Evolutionary conservation across 768 basidiomycete genomes (phyloP).

Genomic region (Tulasnella sp.): DNA sequence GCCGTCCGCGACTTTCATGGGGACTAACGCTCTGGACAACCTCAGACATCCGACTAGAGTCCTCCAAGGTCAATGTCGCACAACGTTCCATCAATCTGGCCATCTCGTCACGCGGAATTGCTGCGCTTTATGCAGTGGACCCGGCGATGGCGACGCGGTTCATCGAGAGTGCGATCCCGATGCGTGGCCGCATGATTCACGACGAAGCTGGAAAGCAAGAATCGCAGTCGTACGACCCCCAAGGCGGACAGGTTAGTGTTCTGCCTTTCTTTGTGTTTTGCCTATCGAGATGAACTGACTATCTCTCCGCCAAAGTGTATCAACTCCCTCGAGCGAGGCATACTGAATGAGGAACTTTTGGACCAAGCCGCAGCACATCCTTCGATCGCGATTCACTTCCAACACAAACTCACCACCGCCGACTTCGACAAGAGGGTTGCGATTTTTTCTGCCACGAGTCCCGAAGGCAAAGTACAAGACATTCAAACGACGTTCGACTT

Average conservation of each 20-base stretch:
- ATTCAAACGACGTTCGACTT: slow-evolving; percentile 52
- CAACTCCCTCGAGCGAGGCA: slow-evolving; percentile 82
- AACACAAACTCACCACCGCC: slow-evolving; percentile 63
- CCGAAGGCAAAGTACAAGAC: slow-evolving; percentile 32
- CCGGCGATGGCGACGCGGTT: slow-evolving; percentile 55
- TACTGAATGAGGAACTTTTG: slow-evolving; percentile 79
- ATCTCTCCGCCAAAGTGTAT: slow-evolving; percentile 49
- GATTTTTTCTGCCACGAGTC: slow-evolving; percentile 29
- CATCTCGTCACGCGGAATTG: slow-evolving; percentile 86
- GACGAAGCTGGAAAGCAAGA: slow-evolving; percentile 54
- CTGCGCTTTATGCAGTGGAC: slow-evolving; percentile 75
- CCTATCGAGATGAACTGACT: not conserved
- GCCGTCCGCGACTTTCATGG: not conserved
- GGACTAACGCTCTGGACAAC: not conserved
- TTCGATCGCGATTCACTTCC: slow-evolving; percentile 62
- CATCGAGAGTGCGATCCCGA: slow-evolving; percentile 73
- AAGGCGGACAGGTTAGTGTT: slow-evolving; percentile 59
- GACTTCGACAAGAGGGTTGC: slow-evolving; percentile 62
- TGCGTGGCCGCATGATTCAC: slow-evolving; percentile 96
- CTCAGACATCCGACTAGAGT: slow-evolving; percentile 61
- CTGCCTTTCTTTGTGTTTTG: not conserved
- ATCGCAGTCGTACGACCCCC: slow-evolving; percentile 79
- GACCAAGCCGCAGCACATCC: slow-evolving; percentile 53
- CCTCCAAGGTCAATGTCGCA: slow-evolving; percentile 50
- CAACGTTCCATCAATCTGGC: slow-evolving; percentile 94